Evolutionary conservation across 2,329 filamentous ascomycete species (phyloP).

Genomic region (Aureobasidium sp.): DNA sequence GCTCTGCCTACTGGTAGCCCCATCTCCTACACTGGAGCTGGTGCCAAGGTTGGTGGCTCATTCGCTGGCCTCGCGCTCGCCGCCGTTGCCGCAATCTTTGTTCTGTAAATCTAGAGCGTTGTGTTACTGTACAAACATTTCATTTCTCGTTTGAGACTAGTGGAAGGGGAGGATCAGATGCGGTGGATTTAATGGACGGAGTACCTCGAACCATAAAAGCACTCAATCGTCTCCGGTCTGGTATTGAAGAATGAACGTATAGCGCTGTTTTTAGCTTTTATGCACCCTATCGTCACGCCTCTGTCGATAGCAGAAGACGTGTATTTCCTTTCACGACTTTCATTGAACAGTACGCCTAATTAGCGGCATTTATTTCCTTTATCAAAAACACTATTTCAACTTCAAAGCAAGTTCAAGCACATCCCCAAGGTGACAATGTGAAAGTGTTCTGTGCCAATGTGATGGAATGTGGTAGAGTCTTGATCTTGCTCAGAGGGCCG

Average conservation of each 20-base stretch:
- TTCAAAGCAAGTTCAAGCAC: not conserved
- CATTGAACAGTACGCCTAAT: slow-evolving; percentile 11
- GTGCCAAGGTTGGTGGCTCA: slow-evolving; percentile 17
- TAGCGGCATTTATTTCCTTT: slow-evolving; percentile 7
- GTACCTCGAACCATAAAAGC: not conserved
- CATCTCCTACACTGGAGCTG: slow-evolving; percentile 19
- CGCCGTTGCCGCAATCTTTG: slow-evolving; percentile 19
- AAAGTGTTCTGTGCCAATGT: not conserved
- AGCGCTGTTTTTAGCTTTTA: not conserved
- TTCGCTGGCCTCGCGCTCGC: slow-evolving; percentile 19
- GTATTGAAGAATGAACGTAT: slow-evolving; percentile 8
- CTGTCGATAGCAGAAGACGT: not conserved
- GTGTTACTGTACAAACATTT: not conserved
- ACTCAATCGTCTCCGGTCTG: slow-evolving; percentile 6
- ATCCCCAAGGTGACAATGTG: not conserved
- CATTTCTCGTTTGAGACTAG: not conserved
- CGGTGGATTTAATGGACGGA: slow-evolving; percentile 7
- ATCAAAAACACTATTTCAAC: not conserved
- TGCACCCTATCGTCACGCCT: not conserved
- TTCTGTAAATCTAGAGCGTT: slow-evolving; percentile 17
- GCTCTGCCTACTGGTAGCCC: slow-evolving; percentile 16
- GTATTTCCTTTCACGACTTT: slow-evolving; percentile 11
- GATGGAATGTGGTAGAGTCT: too few species aligned
- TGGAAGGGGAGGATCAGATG: not conserved
- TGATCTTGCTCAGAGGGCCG: too few species aligned